Base-by-base conservation (phyloP, 2,329 filamentous ascomycete species). In the Blastomyces gilchristii region DNA sequence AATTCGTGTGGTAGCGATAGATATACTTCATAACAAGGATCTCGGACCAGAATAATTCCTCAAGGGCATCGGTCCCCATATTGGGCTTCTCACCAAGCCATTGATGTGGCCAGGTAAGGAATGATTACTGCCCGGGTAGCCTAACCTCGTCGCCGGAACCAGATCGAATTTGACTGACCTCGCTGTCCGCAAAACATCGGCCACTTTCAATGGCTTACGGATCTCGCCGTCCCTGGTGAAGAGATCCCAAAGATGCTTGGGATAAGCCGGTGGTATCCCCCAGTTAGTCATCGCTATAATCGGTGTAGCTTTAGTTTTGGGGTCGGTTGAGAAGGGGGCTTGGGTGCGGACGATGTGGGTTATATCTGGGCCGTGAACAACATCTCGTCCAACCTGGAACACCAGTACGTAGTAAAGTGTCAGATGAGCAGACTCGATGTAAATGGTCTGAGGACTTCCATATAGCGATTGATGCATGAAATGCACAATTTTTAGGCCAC, bases 211-310 rank as follows among this genome's bases (percentile, higher is more conserved):
- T 43, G 54, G 54, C 6, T 25, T 28, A 3, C n/a, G 34, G 25
- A 58, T 43, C n/a, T 58, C n/a, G 11, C 54, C 54, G 34, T 58
- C 54, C 18, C 54, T 43, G 25, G 25, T 28, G n/a, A 58, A 58
- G 18, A 16, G 8, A 41, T 11, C 9, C 34, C 37, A 58, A 43
- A 58, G 14, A 28, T 54, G 28, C 12, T 2, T n/a, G 28, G 25
- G 18, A 7, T 3, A 34, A 11, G n/a, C 9, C 2, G 54, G 54
- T 18, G 14, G 18, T 5, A 28, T 18, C n/a, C 11, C 11, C 3
- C 1, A 9, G 12, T 22, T 22, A 22, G 54, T 58, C 5, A 41
- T 12, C 37, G 54, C 37, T 41, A 58, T 41, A 6, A 58, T 58
- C 8, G 54, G 54, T 6, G 54, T 58, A 25, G 54, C 34, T 11